Conservation (phyloP, 179 eudicot genomes). For the Pouteria campechiana region DNA sequence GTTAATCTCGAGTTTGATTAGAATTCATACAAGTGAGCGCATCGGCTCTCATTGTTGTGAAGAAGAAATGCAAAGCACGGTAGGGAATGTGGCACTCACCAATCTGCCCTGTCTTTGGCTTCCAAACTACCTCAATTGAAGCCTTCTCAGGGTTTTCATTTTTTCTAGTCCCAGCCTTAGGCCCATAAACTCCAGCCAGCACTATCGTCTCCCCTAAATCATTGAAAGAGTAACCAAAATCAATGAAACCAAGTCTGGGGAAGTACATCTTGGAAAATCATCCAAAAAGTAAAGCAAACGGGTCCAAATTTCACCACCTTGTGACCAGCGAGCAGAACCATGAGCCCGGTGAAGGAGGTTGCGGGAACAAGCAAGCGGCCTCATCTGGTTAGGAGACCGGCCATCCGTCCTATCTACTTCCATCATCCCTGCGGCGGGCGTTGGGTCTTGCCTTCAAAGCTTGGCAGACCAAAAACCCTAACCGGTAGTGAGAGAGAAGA, state of each 20-base stretch:
- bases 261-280: neutral
- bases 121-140: slow-evolving; percentile 89
- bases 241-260: slow-evolving; percentile 18
- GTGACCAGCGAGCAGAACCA: slow-evolving; percentile 86
- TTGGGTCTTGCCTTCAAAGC: too few relatives aligned
- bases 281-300: neutral
- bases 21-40: too few relatives aligned
- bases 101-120: slow-evolving; percentile 84
- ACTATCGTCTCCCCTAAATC: slow-evolving; percentile 73
- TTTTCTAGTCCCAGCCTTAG: slow-evolving; percentile 84
- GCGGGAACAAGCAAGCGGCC: slow-evolving; percentile 59
- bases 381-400: slow-evolving; percentile 55
- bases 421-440: slow-evolving; percentile 31
- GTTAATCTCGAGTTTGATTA: too few relatives aligned
- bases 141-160: slow-evolving; percentile 97
- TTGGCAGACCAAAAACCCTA: too few relatives aligned
- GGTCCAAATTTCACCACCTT: slow-evolving; percentile 27
- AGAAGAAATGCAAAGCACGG: too few relatives aligned
- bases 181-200: slow-evolving; percentile 88
- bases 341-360: slow-evolving; percentile 66
- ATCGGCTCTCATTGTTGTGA: too few relatives aligned
- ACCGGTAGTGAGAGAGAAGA: too few relatives aligned
- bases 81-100: too few relatives aligned
- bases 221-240: slow-evolving; percentile 11
- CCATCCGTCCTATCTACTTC: slow-evolving; percentile 61